Base-by-base conservation (phyloP, 2,329 filamentous ascomycete genomes). In the Phialocephala sp. region DNA sequence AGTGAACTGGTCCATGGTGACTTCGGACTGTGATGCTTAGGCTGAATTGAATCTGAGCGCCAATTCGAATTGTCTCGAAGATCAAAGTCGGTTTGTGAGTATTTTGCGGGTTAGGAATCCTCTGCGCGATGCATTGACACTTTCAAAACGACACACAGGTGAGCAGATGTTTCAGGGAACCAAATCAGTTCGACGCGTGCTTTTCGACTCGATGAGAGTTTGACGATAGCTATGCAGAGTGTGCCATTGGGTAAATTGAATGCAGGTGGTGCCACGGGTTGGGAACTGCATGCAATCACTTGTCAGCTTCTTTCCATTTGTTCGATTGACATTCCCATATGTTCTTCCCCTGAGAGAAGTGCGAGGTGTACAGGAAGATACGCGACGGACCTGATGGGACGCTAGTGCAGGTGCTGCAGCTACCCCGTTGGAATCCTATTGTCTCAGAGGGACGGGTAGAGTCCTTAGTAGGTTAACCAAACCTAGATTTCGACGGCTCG, bases 71-170 rank as follows among this genome's bases (percentile, higher is more conserved):
- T 56, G 54, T 62, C 45, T 57, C 66, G 62, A 37, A 45, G 62
- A 57, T 67, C 20, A 36, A 55, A n/a, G 41, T 43, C 45, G n/a
- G n/a, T 58, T 55, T 62, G 59, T 41, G 57, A 60, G 15, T 45
- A 45, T 61, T 37, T 60, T 47, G 57, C 58, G 55, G 54, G 62
- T 69, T 66, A 67, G 62, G 62, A 71, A 59, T n/a, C 54, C 64
- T 63, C 63, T 66, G 37, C 65, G 56, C 60, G 68, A 69, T 71
- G 73, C 72, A 75, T 72, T 68, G 72, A 70, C 69, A 63, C 54
- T 66, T 66, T 65, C 65, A 66, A 71, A 71, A 66, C 68, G 35
- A 63, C 27, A 66, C 60, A 66, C 59, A 65, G 65, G 61, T 59
- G 45, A 62, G 60, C 22, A 37, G 66, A 65, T 62, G 72, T 72